These are phyloP conservation scores for Russula dissimulans DNA, from an alignment of 768 basidiomycete species.

Conservation along the genomic window DNA sequence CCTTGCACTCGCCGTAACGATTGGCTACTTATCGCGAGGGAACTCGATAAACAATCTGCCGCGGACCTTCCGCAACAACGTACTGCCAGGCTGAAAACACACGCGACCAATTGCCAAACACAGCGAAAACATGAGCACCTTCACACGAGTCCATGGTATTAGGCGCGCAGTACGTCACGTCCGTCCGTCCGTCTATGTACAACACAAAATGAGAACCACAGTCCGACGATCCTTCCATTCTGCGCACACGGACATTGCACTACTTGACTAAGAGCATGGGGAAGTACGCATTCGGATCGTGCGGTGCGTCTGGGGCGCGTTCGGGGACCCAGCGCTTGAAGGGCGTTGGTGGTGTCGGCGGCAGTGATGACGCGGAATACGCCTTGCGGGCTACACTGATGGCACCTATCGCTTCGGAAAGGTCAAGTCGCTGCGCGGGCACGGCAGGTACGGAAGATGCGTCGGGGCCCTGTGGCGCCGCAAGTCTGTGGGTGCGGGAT, in stretches of 20 bases:
- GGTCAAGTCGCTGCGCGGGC: slow-evolving; percentile 41
- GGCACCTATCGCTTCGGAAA: slow-evolving; percentile 63
- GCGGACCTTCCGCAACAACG: slow-evolving; percentile 10
- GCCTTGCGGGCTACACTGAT: slow-evolving; percentile 48
- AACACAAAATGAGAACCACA: too few species aligned
- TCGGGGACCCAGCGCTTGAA: slow-evolving; percentile 69
- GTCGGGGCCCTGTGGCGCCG: slow-evolving; percentile 37
- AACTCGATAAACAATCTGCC: neutral
- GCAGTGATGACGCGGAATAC: slow-evolving; percentile 56
- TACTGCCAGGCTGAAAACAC: neutral
- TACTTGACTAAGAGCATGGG: slow-evolving; percentile 56
- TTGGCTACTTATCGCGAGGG: neutral
- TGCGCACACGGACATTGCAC: neutral
- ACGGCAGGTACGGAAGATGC: slow-evolving; percentile 36
- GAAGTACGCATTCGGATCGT: slow-evolving; percentile 74
- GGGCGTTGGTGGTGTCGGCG: slow-evolving; percentile 62
- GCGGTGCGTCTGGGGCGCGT: slow-evolving; percentile 68
- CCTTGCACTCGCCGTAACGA: neutral
- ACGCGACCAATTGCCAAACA: too few species aligned
- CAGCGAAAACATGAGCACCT: neutral
- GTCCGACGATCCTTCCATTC: slow-evolving; percentile 24
- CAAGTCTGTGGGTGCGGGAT: neutral
- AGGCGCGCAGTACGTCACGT: neutral
- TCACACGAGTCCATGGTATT: neutral
- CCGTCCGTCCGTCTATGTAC: neutral